Percentiles rank a stretch among this genome's conserved stretches.
Conservation (phyloP, 2,329 filamentous ascomycete genomes). For the Alternaria novae-zelandiae region DNA sequence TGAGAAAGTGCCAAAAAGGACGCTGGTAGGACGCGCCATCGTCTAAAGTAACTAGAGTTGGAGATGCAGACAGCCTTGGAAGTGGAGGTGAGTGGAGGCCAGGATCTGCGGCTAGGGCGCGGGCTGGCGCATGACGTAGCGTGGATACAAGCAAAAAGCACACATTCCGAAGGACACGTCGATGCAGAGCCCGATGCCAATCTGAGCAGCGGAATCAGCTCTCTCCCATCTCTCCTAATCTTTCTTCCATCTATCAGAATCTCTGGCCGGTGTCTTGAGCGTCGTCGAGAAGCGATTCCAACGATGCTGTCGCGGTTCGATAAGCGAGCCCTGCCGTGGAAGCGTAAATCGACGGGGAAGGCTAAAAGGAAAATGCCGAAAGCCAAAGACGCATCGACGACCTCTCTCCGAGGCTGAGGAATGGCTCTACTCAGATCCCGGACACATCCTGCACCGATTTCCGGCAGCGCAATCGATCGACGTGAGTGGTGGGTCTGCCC, state of each 20-base stretch:
- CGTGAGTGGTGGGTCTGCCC: background rate
- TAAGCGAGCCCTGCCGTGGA: constrained; percentile 1
- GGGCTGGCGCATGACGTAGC: constrained; percentile 6
- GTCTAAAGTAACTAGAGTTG: background rate
- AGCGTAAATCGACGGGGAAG: background rate
- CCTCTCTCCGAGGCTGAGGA: background rate
- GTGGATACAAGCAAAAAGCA: background rate
- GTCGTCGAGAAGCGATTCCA: background rate
- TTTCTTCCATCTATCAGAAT: background rate
- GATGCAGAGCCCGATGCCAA: background rate
- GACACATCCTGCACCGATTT: background rate
- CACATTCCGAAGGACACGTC: background rate
- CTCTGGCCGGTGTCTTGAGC: background rate
- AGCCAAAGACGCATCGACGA: background rate
- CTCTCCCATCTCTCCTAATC: too few species aligned
- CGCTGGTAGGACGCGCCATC: background rate
- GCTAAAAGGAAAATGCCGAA: background rate
- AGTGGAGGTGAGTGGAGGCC: background rate
- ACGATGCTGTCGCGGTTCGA: background rate
- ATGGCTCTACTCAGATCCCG: background rate
- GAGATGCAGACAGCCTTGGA: background rate
- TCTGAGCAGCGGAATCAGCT: background rate
- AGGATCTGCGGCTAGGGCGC: constrained; percentile 3
- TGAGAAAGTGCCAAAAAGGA: background rate
- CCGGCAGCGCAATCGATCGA: background rate